phyloP scores from a whole-genome alignment of 2,329 filamentous ascomycete species.

The Bipolaris bicolor region DNA sequence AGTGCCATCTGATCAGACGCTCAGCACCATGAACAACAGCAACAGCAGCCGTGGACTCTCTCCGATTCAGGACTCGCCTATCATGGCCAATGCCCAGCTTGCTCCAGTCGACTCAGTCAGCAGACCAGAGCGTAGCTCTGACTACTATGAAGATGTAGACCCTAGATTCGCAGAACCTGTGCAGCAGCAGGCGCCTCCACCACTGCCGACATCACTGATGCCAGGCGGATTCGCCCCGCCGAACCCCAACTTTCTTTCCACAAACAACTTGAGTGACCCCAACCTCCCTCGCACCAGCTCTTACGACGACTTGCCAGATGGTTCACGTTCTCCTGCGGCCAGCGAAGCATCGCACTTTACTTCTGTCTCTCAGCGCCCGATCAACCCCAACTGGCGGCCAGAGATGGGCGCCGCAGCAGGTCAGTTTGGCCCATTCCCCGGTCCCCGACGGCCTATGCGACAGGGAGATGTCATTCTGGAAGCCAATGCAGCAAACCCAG shows the following conservation, averaged over 20 bases:
- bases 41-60: conserved; percentile 47
- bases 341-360: conserved; percentile 88
- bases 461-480: conserved; percentile 76
- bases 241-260: conserved; percentile 36
- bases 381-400: conserved; percentile 85
- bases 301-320: conserved; percentile 69
- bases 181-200: conserved; percentile 32
- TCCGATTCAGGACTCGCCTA: conserved; percentile 49
- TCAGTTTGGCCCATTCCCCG: conserved; percentile 47
- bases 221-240: conserved; percentile 43
- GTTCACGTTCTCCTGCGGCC: conserved; percentile 70
- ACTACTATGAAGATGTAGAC: conserved; percentile 93
- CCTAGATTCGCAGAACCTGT: conserved; percentile 74
- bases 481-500: conserved; percentile 69
- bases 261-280: conserved; percentile 37
- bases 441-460: conserved; percentile 46
- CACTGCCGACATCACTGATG: conserved; percentile 42
- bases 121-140: conserved; percentile 45
- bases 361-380: conserved; percentile 82
- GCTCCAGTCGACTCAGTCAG: conserved; percentile 32
- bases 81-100: conserved; percentile 42
- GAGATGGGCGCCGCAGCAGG: conserved; percentile 51
- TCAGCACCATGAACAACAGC: conserved; percentile 32
- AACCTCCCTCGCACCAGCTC: conserved; percentile 53
- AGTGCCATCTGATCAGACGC: conserved; percentile 33